A percentile compares a stretch with the other conserved stretches of the same genome.
Conservation (phyloP, 2,329 filamentous ascomycete genomes). For the Monosporascus cannonballus region DNA sequence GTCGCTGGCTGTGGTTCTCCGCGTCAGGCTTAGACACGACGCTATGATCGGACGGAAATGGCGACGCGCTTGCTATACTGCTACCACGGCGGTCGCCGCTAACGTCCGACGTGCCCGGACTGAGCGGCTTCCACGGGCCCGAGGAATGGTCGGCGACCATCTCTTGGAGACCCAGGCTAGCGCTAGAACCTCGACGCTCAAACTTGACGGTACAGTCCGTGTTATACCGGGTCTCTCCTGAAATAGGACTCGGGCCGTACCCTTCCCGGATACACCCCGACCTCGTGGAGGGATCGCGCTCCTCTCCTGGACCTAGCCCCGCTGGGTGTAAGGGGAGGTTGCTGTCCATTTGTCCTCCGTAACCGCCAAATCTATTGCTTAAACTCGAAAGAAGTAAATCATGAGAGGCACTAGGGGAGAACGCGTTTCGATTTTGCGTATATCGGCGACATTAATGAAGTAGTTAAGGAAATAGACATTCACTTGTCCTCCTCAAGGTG, state of each 20-base stretch:
- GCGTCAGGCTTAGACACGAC: background rate
- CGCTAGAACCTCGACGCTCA: constrained; percentile 6
- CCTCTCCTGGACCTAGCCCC: constrained; percentile 3
- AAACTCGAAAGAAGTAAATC: too few species aligned
- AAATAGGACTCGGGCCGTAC: background rate
- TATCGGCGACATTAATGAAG: too few species aligned
- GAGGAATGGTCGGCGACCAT: constrained; percentile 1
- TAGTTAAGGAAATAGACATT: too few species aligned
- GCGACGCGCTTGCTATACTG: constrained; percentile 4
- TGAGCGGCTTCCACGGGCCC: constrained; percentile 1
- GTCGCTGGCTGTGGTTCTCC: background rate
- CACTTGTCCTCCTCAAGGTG: too few species aligned
- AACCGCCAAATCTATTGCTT: too few species aligned
- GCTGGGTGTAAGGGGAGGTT: constrained; percentile 3
- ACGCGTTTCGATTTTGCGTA: too few species aligned
- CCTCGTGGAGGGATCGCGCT: background rate
- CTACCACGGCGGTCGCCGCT: background rate
- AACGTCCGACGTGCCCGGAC: background rate
- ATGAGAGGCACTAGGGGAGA: too few species aligned
- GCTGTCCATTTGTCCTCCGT: constrained; percentile 2
- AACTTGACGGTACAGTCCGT: constrained; percentile 5
- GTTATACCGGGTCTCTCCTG: background rate
- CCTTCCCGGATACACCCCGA: background rate
- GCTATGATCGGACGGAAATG: constrained; percentile 1
- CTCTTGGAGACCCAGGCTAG: constrained; percentile 5